Evolutionary conservation across 169 alveolate genomes (phyloP).

Genomic region (Eimeria maxima): DNA sequence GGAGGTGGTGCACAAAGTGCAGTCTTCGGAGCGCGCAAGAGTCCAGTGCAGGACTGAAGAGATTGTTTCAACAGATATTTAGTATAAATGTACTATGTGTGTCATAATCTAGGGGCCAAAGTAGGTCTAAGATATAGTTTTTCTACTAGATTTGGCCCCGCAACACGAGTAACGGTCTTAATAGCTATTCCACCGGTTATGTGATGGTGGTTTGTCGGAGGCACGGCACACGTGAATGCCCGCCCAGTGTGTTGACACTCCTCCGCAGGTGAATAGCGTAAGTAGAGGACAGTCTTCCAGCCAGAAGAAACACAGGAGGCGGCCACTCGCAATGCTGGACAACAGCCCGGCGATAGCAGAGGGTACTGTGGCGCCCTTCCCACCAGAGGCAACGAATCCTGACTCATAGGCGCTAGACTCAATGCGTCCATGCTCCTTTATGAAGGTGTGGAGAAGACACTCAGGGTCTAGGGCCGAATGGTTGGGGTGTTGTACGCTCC

Average conservation of each 20-base stretch:
- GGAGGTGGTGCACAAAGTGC: neutral
- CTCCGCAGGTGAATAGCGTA: neutral
- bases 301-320: neutral
- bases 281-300: neutral
- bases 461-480: neutral
- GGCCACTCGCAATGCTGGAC: neutral
- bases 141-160: too few relatives aligned
- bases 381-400: neutral
- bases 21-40: too few relatives aligned
- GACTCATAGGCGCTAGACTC: neutral
- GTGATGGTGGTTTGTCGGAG: too few relatives aligned
- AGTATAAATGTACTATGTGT: neutral
- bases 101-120: neutral
- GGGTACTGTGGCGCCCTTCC: neutral
- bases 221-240: neutral
- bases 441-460: neutral
- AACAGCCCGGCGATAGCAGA: neutral
- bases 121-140: neutral
- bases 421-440: neutral
- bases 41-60: too few relatives aligned
- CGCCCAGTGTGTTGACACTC: neutral
- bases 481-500: neutral
- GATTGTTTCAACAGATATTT: too few relatives aligned
- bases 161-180: too few relatives aligned
- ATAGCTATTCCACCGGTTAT: too few relatives aligned